Evolutionary conservation across 169 alveolate genomes (phyloP).

Genomic region (Sarcocystis neurona): DNA sequence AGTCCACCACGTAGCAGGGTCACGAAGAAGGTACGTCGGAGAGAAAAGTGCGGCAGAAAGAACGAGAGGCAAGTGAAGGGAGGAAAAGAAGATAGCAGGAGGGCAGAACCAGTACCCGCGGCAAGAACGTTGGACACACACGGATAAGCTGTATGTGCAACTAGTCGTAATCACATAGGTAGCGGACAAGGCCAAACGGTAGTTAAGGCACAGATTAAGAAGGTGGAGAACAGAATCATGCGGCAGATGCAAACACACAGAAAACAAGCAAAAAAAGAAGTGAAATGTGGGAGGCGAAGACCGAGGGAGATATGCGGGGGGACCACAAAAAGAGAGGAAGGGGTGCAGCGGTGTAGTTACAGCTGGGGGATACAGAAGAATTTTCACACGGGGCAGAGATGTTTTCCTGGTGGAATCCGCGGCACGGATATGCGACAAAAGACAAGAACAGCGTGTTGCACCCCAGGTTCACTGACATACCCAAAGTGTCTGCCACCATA

Average conservation of each 20-base stretch:
- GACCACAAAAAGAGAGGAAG: neutral
- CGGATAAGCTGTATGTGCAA: too few relatives aligned
- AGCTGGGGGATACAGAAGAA: neutral
- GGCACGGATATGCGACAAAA: neutral
- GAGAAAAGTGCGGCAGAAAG: too few relatives aligned
- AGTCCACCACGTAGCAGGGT: too few relatives aligned
- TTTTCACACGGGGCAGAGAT: neutral
- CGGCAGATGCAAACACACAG: neutral
- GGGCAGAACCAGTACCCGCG: too few relatives aligned
- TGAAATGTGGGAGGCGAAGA: neutral
- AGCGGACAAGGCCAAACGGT: too few relatives aligned
- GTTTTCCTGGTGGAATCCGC: neutral
- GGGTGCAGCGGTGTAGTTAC: too few relatives aligned
- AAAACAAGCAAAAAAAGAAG: neutral
- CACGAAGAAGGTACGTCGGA: too few relatives aligned
- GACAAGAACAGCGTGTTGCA: too few relatives aligned
- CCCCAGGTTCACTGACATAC: neutral
- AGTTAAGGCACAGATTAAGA: neutral
- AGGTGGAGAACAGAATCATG: neutral
- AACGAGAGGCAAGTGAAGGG: too few relatives aligned
- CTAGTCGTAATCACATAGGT: too few relatives aligned
- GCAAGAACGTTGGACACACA: too few relatives aligned
- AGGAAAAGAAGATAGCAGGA: too few relatives aligned
- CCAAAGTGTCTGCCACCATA: constrained; percentile 45
- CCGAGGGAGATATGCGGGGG: neutral